Percentiles rank a stretch among this genome's conserved stretches.
phyloP scores from a whole-genome alignment of 129 eudicot species.

The sunflower (Helianthus annuus) region HanXRQr2.0-SUNRISE NC_035443.2:404185-404684 shows the following conservation, averaged over 20 bases:
- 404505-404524: not conserved
- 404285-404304: too few relatives aligned
- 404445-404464: not conserved
- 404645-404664: too few relatives aligned
- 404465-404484: not conserved
- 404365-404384: not conserved
- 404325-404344: not conserved
- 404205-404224: too few relatives aligned
- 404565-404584: not conserved
- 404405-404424: slow-evolving; percentile 3
- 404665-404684: too few relatives aligned
- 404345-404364: not conserved
- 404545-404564: not conserved
- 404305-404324: too few relatives aligned
- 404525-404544: not conserved
- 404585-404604: too few relatives aligned
- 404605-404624: too few relatives aligned
- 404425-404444: slow-evolving; percentile 12
- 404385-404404: not conserved
- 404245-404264: too few relatives aligned
- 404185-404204: too few relatives aligned
- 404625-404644: too few relatives aligned
- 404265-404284: too few relatives aligned
- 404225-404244: too few relatives aligned
- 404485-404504: not conserved